Conservation (phyloP, 768 basidiomycete species). For the Boletus fagicola region DNA sequence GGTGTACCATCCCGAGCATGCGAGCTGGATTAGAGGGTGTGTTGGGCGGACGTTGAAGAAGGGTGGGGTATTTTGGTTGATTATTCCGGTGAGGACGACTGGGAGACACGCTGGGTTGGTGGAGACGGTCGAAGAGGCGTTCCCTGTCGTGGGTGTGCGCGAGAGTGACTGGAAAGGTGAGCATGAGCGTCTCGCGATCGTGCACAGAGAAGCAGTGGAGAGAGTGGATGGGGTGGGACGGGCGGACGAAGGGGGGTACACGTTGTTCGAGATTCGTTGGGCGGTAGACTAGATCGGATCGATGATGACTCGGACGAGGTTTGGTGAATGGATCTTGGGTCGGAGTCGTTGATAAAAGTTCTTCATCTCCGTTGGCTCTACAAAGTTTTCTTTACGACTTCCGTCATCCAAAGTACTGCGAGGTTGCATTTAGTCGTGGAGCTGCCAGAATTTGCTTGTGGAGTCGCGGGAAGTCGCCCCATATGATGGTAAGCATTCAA, state of each 20-base stretch:
- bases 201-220: conserved; percentile 46
- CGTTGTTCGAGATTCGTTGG: conserved; percentile 71
- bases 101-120: conserved; percentile 61
- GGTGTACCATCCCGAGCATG: conserved; percentile 70
- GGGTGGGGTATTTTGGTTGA: conserved; percentile 66
- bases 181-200: conserved; percentile 41
- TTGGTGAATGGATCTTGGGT: neutral
- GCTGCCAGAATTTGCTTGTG: neutral
- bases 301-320: neutral
- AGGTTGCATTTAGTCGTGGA: neutral
- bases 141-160: conserved; percentile 30
- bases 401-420: neutral
- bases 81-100: conserved; percentile 65
- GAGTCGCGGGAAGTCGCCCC: neutral
- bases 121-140: conserved; percentile 54
- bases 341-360: neutral
- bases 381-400: neutral
- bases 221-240: conserved; percentile 57
- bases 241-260: conserved; percentile 69
- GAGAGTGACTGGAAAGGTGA: neutral
- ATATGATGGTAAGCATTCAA: too few species aligned
- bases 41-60: conserved; percentile 48
- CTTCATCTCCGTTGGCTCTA: neutral
- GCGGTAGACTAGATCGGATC: neutral
- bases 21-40: conserved; percentile 64